Percentiles rank a stretch among this genome's conserved stretches.
These are phyloP conservation scores for Peterozyma toletana DNA, from an alignment of 805 yeast species.

Conservation along the genomic window DNA sequence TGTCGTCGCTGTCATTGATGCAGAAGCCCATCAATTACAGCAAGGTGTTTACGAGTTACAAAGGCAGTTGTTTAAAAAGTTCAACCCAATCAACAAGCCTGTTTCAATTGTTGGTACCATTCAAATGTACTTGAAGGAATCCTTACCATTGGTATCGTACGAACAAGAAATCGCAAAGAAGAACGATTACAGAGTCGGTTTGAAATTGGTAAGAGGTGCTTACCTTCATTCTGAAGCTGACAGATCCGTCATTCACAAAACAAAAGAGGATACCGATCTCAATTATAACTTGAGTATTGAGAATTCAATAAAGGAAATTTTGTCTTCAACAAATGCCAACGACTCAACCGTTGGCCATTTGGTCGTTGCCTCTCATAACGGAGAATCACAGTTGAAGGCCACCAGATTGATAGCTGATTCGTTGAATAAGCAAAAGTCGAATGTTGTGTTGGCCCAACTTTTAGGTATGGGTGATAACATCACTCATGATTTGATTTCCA, in stretches of 20 bases:
- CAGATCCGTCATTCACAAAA: constrained; percentile 63
- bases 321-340: constrained; percentile 25
- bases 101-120: constrained; percentile 82
- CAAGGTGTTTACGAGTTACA: constrained; percentile 89
- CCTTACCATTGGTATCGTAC: constrained; percentile 48
- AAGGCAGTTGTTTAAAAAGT: constrained; percentile 67
- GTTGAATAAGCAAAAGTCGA: constrained; percentile 27
- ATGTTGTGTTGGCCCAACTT: constrained; percentile 82
- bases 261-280: constrained; percentile 74
- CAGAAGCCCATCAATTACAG: constrained; percentile 85
- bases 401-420: constrained; percentile 40
- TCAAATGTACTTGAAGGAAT: constrained; percentile 82
- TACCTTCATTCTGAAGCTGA: constrained; percentile 84
- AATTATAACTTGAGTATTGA: constrained; percentile 69
- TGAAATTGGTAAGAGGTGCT: constrained; percentile 93
- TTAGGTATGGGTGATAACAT: constrained; percentile 94
- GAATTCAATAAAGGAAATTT: constrained; percentile 51
- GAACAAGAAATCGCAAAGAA: constrained; percentile 62
- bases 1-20: constrained; percentile 77
- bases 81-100: constrained; percentile 52
- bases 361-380: constrained; percentile 89
- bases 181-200: constrained; percentile 64
- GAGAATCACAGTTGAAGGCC: constrained; percentile 66
- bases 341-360: constrained; percentile 60
- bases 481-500: constrained; percentile 63